Percentiles rank a stretch among this genome's conserved stretches.
Evolutionary conservation across 257 asterid species (phyloP).

Genomic region (Scutellaria galericulata): DNA sequence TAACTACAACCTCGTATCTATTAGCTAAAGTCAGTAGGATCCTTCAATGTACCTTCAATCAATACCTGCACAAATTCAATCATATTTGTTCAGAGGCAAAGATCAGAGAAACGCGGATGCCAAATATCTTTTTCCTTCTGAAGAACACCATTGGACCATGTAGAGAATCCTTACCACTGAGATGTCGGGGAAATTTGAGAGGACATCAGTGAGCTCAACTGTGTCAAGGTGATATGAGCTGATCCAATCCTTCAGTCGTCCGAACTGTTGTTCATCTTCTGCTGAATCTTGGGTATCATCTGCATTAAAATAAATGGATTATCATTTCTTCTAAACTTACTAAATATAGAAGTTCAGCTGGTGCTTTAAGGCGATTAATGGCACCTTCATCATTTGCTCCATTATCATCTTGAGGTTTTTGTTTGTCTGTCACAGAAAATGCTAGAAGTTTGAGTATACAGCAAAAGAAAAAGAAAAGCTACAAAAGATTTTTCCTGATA

Average conservation of each 20-base stretch:
- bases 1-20: constrained; percentile 26
- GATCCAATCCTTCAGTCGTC: constrained; percentile 83
- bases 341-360: constrained; percentile 27
- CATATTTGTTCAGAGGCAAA: constrained; percentile 24
- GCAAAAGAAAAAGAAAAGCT: constrained; percentile 23
- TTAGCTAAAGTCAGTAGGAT: constrained; percentile 31
- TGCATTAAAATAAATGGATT: constrained; percentile 41
- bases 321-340: constrained; percentile 27
- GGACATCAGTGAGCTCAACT: constrained; percentile 67
- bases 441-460: constrained; percentile 30
- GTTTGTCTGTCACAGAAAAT: constrained; percentile 51
- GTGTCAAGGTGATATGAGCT: constrained; percentile 66
- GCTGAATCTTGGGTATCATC: constrained; percentile 87
- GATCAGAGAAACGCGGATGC: background rate
- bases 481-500: background rate
- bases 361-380: constrained; percentile 19
- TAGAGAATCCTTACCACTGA: constrained; percentile 62
- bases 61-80: constrained; percentile 58
- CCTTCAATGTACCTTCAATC: constrained; percentile 74
- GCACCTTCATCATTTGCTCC: constrained; percentile 65
- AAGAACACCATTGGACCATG: constrained; percentile 15
- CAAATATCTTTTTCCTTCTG: background rate
- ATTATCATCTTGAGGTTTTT: constrained; percentile 46
- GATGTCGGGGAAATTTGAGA: constrained; percentile 83
- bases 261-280: constrained; percentile 76